Evolutionary conservation across 2,329 filamentous ascomycete species (phyloP).

Genomic region (Lasiodiplodia theobromae): DNA sequence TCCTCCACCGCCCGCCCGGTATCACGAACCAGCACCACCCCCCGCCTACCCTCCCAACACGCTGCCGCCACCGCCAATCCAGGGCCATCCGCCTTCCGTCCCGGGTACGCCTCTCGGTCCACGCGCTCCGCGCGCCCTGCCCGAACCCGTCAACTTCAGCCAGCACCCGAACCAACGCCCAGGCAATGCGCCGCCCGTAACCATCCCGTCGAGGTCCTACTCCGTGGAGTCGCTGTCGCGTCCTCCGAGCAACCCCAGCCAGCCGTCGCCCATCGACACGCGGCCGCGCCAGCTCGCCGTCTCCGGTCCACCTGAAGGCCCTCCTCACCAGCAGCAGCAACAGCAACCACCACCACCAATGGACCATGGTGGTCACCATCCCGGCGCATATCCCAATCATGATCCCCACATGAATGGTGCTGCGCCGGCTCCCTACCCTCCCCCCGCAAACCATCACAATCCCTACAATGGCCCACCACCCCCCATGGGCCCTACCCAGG

Average conservation of each 20-base stretch:
- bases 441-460: constrained; percentile 38
- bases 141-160: constrained; percentile 28
- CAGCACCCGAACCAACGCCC: constrained; percentile 36
- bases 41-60: constrained; percentile 26
- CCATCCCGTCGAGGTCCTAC: constrained; percentile 36
- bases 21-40: constrained; percentile 26
- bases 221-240: constrained; percentile 45
- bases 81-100: constrained; percentile 26
- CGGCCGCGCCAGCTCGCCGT: constrained; percentile 27
- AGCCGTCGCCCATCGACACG: constrained; percentile 31
- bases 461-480: constrained; percentile 41
- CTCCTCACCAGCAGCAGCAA: constrained; percentile 32
- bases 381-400: constrained; percentile 41
- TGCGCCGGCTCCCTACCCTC: constrained; percentile 42
- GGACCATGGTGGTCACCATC: constrained; percentile 46
- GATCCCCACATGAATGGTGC: constrained; percentile 45
- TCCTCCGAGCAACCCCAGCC: constrained; percentile 41
- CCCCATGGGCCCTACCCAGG: constrained; percentile 37
- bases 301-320: constrained; percentile 19
- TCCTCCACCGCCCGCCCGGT: constrained; percentile 26
- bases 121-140: constrained; percentile 27
- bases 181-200: constrained; percentile 42
- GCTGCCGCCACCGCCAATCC: constrained; percentile 30
- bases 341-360: constrained; percentile 38
- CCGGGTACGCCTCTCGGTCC: constrained; percentile 26